Conservation (phyloP, 2,329 filamentous ascomycete species). For the Fusarium verrucosum region DNA sequence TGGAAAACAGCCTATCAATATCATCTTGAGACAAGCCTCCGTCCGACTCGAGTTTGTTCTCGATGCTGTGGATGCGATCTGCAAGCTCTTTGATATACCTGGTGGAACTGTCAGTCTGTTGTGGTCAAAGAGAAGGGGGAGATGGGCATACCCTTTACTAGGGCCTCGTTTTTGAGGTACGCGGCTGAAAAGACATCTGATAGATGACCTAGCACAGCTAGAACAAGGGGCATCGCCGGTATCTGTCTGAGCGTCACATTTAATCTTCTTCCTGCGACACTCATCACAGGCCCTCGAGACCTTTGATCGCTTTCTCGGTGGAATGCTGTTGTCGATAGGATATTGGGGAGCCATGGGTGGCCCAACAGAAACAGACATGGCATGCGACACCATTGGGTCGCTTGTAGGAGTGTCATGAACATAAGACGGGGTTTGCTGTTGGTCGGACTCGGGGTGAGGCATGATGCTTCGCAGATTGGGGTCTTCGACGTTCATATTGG, state of each 20-base stretch:
- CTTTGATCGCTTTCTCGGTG: slow-evolving; percentile 81
- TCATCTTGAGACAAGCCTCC: slow-evolving; percentile 55
- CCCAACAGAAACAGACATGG: slow-evolving; percentile 50
- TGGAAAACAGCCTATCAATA: slow-evolving; percentile 55
- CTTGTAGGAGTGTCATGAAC: slow-evolving; percentile 51
- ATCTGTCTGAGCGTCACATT: slow-evolving; percentile 84
- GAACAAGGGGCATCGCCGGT: slow-evolving; percentile 78
- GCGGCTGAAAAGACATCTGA: slow-evolving; percentile 84
- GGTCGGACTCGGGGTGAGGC: slow-evolving; percentile 54
- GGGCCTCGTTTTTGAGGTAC: slow-evolving; percentile 89
- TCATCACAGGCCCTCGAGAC: slow-evolving; percentile 91
- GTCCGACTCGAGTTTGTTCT: slow-evolving; percentile 75
- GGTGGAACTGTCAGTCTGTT: slow-evolving; percentile 23
- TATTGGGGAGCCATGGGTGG: slow-evolving; percentile 52
- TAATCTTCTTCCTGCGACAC: slow-evolving; percentile 88
- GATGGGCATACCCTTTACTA: slow-evolving; percentile 76
- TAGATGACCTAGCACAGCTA: slow-evolving; percentile 80
- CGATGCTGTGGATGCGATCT: slow-evolving; percentile 82
- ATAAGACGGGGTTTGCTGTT: slow-evolving; percentile 50
- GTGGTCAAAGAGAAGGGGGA: background rate
- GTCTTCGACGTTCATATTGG: slow-evolving; percentile 56
- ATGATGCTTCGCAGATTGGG: slow-evolving; percentile 55
- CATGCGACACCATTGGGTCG: slow-evolving; percentile 51
- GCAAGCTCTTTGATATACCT: slow-evolving; percentile 93
- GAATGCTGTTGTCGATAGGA: slow-evolving; percentile 65